Evolutionary conservation across 441 rosid genomes (phyloP).

Genomic region (Mallotus repandus): DNA sequence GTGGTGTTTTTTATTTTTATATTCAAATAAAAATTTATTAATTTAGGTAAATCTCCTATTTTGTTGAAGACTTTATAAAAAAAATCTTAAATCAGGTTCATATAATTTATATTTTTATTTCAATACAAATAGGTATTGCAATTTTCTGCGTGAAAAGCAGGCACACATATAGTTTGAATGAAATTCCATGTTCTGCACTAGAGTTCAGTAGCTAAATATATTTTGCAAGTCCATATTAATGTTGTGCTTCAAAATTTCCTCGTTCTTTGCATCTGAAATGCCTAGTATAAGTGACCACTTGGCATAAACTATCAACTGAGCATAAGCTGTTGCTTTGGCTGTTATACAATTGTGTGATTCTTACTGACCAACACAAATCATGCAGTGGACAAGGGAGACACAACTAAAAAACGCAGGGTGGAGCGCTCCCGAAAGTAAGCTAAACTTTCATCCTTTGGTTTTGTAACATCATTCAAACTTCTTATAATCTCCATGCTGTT

Average conservation of each 20-base stretch:
- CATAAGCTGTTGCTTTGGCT: not conserved
- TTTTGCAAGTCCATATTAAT: not conserved
- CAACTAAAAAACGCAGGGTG: conserved; percentile 74
- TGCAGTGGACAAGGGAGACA: conserved; percentile 66
- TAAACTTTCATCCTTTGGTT: not conserved
- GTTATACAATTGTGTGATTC: conserved; percentile 4
- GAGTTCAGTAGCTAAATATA: not conserved
- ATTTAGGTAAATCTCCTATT: no score
- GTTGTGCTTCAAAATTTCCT: not conserved
- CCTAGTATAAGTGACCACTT: not conserved
- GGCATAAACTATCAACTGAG: not conserved
- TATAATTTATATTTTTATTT: no score
- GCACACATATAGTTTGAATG: no score
- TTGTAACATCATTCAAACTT: not conserved
- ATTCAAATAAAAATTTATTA: no score
- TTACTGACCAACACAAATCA: conserved; percentile 23
- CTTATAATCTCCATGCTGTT: not conserved
- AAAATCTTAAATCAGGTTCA: no score
- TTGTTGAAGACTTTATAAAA: no score
- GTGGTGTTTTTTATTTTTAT: no score
- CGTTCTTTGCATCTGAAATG: not conserved
- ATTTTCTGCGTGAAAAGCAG: no score
- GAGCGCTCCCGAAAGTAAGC: conserved; percentile 74
- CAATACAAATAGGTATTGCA: no score
- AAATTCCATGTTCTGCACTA: not conserved